A percentile compares a stretch with the other conserved stretches of the same genome.
Conservation (phyloP, 495 filamentous ascomycete species). For the Peziza echinospora region DNA sequence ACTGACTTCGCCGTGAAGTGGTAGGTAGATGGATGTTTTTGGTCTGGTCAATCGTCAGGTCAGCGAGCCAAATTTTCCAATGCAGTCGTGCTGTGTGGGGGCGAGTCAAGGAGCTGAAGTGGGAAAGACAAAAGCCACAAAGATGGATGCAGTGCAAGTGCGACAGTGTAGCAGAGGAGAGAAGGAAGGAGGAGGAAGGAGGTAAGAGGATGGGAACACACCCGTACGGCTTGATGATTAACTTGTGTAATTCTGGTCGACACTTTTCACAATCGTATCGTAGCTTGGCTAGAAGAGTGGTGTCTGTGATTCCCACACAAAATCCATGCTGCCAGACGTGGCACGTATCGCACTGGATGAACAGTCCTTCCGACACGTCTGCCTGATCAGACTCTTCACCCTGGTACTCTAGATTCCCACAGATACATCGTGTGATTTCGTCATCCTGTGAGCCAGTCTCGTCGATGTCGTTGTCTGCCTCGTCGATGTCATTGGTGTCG, state of each 20-base stretch:
- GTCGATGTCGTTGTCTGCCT: constrained; percentile 42
- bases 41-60: constrained; percentile 26
- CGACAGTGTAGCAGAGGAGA: too few relatives aligned
- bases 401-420: constrained; percentile 83
- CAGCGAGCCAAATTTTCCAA: constrained; percentile 1
- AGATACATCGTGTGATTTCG: constrained; percentile 84
- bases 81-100: not conserved
- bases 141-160: too few relatives aligned
- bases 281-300: constrained; percentile 71
- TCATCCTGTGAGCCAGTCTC: constrained; percentile 42
- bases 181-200: not conserved
- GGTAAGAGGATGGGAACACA: constrained; percentile 28
- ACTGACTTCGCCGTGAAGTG: constrained; percentile 28
- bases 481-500: constrained; percentile 32
- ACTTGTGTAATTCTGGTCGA: constrained; percentile 70
- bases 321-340: constrained; percentile 98
- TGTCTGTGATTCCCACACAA: constrained; percentile 92
- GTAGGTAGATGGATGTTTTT: constrained; percentile 47
- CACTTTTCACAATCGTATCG: constrained; percentile 97
- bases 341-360: constrained; percentile 93
- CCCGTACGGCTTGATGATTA: constrained; percentile 63
- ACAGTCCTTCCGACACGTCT: constrained; percentile 81
- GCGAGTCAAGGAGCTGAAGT: not conserved
- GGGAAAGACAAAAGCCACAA: too few relatives aligned
- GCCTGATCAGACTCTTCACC: constrained; percentile 52